These are phyloP conservation scores for Xylariomycetidae sp. DNA, from an alignment of 2,329 filamentous ascomycete genomes.

Conservation along the genomic window DNA sequence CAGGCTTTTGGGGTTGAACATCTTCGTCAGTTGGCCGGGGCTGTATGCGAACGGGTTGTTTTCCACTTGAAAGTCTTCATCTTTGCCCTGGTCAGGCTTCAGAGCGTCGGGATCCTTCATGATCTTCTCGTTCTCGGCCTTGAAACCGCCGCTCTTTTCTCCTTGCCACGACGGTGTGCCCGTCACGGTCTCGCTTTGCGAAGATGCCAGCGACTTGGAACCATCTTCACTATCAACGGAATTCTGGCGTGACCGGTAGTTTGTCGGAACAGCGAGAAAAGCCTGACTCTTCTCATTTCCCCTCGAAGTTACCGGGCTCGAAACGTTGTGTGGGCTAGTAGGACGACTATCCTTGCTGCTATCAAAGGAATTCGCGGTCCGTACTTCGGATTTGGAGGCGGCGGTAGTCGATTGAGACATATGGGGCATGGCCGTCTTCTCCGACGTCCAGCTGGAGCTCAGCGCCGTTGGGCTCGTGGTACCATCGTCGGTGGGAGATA, in stretches of 20 bases:
- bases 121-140: constrained; percentile 47
- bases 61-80: constrained; percentile 69
- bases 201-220: constrained; percentile 51
- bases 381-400: constrained; percentile 38
- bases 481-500: constrained; percentile 22
- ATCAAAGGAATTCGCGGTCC: constrained; percentile 58
- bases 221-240: constrained; percentile 66
- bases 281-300: constrained; percentile 43
- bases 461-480: constrained; percentile 27
- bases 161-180: constrained; percentile 39
- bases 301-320: constrained; percentile 47
- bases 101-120: constrained; percentile 65
- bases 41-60: constrained; percentile 84
- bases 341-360: constrained; percentile 58
- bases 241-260: constrained; percentile 58
- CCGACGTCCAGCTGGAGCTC: constrained; percentile 21
- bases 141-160: constrained; percentile 24
- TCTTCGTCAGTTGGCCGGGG: constrained; percentile 77
- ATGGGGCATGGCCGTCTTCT: constrained; percentile 13
- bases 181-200: constrained; percentile 60
- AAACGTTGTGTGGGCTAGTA: constrained; percentile 69
- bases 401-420: constrained; percentile 16
- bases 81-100: constrained; percentile 69
- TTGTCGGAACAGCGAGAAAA: constrained; percentile 64
- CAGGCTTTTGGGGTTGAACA: constrained; percentile 85